phyloP scores from a whole-genome alignment of 2,329 filamentous ascomycete species.

The Scedosporium minutisporum region DNA sequence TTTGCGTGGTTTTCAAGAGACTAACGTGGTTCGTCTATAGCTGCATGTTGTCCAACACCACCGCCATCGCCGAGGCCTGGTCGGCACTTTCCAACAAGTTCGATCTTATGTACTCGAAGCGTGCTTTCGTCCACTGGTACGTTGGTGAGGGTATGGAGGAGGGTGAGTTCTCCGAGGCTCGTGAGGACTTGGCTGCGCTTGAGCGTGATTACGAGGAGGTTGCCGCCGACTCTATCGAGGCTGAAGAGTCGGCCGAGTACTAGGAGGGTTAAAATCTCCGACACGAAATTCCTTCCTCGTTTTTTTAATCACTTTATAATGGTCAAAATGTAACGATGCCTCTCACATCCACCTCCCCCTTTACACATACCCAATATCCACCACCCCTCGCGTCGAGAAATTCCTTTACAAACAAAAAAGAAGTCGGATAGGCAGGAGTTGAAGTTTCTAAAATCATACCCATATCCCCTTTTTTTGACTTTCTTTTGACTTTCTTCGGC shows the following conservation, averaged over 20 bases:
- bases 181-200: constrained; percentile 94
- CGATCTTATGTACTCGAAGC: constrained; percentile 99
- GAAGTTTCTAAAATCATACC: constrained; percentile 5
- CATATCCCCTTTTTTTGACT: constrained; percentile 1
- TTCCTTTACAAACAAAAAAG: background rate
- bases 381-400: background rate
- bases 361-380: background rate
- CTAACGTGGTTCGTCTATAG: constrained; percentile 31
- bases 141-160: constrained; percentile 99
- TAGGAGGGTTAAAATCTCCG: constrained; percentile 35
- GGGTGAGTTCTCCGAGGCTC: constrained; percentile 98
- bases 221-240: constrained; percentile 84
- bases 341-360: background rate
- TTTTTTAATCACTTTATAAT: constrained; percentile 1
- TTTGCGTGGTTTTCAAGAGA: background rate
- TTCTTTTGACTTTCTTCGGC: constrained; percentile 5
- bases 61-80: constrained; percentile 97
- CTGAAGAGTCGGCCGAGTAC: constrained; percentile 90
- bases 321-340: constrained; percentile 5
- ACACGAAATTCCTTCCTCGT: background rate
- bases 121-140: constrained; percentile 99
- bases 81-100: constrained; percentile 94
- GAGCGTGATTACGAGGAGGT: constrained; percentile 99
- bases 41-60: constrained; percentile 99
- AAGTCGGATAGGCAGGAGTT: constrained; percentile 1